These are phyloP conservation scores for Scedosporium dehoogii DNA, from an alignment of 2,329 filamentous ascomycete genomes.

Conservation along the genomic window DNA sequence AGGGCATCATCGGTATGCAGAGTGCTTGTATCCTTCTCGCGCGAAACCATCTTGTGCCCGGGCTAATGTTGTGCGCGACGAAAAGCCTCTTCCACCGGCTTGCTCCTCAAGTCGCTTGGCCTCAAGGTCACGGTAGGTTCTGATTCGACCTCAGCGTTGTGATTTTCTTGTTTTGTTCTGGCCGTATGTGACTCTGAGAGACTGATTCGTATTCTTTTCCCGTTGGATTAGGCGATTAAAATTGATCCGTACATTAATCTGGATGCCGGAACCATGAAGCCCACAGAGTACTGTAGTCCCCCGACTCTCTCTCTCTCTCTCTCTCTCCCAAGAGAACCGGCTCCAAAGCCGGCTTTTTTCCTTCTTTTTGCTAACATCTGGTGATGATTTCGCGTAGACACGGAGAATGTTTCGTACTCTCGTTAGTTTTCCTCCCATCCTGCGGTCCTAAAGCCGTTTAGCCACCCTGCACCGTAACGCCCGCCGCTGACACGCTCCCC, in stretches of 20 bases:
- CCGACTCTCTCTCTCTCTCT: neutral
- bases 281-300: conserved; percentile 21
- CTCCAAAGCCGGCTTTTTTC: neutral
- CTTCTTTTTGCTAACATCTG: neutral
- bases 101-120: conserved; percentile 60
- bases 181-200: neutral
- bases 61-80: conserved; percentile 16
- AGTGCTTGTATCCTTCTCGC: neutral
- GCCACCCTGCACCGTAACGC: neutral
- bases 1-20: conserved; percentile 20
- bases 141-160: conserved; percentile 14
- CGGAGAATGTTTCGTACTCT: conserved; percentile 71
- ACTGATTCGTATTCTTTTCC: conserved; percentile 30
- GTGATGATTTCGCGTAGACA: conserved; percentile 40
- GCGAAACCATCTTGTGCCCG: neutral
- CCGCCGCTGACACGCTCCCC: neutral
- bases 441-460: neutral
- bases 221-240: conserved; percentile 23
- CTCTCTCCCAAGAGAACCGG: neutral
- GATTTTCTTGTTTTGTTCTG: conserved; percentile 46
- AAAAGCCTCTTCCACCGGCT: conserved; percentile 55
- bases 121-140: conserved; percentile 54
- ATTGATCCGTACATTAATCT: conserved; percentile 41
- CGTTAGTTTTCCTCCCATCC: neutral
- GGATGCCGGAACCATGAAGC: conserved; percentile 24